Conservation (phyloP, 495 filamentous ascomycete genomes). For the Terfezia boudieri region DNA sequence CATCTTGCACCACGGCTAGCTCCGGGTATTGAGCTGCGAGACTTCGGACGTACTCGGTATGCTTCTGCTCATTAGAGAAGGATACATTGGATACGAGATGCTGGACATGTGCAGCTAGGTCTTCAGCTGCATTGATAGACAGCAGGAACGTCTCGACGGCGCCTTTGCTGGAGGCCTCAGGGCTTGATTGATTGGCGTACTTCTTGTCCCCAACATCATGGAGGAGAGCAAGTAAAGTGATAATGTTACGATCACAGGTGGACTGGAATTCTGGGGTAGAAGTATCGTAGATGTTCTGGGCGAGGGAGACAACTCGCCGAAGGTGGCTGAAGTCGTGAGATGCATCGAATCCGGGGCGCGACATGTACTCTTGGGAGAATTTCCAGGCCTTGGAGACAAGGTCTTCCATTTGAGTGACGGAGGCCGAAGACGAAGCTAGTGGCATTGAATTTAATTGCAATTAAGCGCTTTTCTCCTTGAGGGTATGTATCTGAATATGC, state of each 20-base stretch:
- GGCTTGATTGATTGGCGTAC: constrained; percentile 28
- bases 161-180: neutral
- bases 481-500: too few relatives aligned
- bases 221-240: constrained; percentile 53
- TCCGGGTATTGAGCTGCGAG: constrained; percentile 43
- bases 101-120: constrained; percentile 41
- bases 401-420: neutral
- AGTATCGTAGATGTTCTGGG: constrained; percentile 31
- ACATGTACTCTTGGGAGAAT: constrained; percentile 37
- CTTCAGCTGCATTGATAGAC: constrained; percentile 28
- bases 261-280: constrained; percentile 15
- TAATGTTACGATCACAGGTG: constrained; percentile 28
- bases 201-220: constrained; percentile 82
- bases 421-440: too few relatives aligned
- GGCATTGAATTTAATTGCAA: too few relatives aligned
- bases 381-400: constrained; percentile 6
- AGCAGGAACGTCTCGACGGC: constrained; percentile 33
- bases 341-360: constrained; percentile 39
- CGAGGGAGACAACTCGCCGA: constrained; percentile 48
- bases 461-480: too few relatives aligned
- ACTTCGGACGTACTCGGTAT: constrained; percentile 28
- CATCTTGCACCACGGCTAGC: constrained; percentile 70
- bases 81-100: constrained; percentile 49
- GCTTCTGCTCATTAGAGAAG: constrained; percentile 47
- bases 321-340: constrained; percentile 78